A percentile compares a stretch with the other conserved stretches of the same genome.
Evolutionary conservation across 2,329 filamentous ascomycete genomes (phyloP).

Genomic region (Diaporthe sp.): DNA sequence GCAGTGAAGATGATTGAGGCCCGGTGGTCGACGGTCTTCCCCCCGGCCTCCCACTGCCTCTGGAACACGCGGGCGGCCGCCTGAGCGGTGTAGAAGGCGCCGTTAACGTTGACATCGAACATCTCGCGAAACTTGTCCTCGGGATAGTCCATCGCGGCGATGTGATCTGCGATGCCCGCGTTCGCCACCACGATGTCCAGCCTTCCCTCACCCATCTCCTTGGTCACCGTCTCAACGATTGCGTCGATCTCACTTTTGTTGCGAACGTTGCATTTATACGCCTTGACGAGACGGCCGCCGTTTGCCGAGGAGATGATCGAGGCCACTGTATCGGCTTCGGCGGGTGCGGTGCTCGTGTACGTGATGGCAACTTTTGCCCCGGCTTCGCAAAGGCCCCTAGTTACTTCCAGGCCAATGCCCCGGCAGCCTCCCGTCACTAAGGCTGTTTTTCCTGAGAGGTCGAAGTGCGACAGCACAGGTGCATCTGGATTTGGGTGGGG

Average conservation of each 20-base stretch:
- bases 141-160: constrained; percentile 50
- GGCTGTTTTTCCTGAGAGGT: constrained; percentile 42
- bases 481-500: constrained; percentile 43
- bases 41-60: constrained; percentile 42
- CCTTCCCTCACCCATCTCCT: constrained; percentile 48
- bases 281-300: constrained; percentile 41
- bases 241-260: constrained; percentile 43
- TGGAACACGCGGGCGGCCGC: constrained; percentile 52
- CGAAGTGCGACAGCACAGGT: constrained; percentile 46
- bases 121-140: constrained; percentile 50
- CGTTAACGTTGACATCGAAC: constrained; percentile 52
- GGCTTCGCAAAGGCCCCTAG: constrained; percentile 43
- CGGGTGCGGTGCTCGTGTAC: constrained; percentile 43
- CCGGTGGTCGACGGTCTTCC: constrained; percentile 38
- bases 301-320: constrained; percentile 28
- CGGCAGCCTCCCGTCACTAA: constrained; percentile 44
- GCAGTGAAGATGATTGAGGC: constrained; percentile 53
- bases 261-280: constrained; percentile 51
- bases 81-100: too few relatives aligned
- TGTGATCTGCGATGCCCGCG: constrained; percentile 50
- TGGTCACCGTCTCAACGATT: constrained; percentile 45
- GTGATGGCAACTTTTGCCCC: constrained; percentile 45
- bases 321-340: constrained; percentile 3
- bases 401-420: constrained; percentile 45
- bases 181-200: constrained; percentile 56